Base-by-base conservation (phyloP, 257 asterid genomes). In the Coffea canephora region DNA sequence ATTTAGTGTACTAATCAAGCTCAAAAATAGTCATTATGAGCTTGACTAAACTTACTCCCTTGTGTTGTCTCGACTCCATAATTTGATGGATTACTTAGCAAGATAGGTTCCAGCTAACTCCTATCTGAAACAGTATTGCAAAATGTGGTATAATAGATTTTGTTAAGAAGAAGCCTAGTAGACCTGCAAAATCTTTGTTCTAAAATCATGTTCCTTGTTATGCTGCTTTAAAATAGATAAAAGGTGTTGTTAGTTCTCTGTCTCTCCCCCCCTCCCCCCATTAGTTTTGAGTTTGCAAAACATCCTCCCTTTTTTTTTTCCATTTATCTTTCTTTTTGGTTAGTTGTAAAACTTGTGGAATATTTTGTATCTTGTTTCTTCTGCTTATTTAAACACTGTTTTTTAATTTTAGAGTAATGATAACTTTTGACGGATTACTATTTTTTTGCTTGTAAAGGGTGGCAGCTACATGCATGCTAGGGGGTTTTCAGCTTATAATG, bases 401-500 rank as follows among this genome's bases (percentile, higher is more conserved):
- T 4, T 23, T 72, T 59, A 73, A 70, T 46, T 27, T 43, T 67
- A 76, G 74, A 75, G 19, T 71, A 69, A 65, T 54, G 73, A 73
- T 75, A 57, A 64, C 41, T 83, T 52, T 89, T 89, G 83, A 86
- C 73, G 71, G 43, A 54, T 77, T 68, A 8, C 78, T 49, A 5
- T 77, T 79, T 69, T 27, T 57, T 78, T 87, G 69, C 57, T 84
- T 61, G 36, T 85, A 89, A 79, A 94, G 98, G 97, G 98, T 80
- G 99, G 99, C 81, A 95, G 92, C 91, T 84, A 92, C 69, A 69
- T 95, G 78, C 97, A 95, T 86, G 89, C 97, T 27, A 87, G 92
- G 70, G 97, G 97, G 3, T 73, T 85, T 76, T 95, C 99, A 72
- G 80, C 84, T 57, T 88, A 89, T 84, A 94, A 91, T 75, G 97